phyloP scores from a whole-genome alignment of 768 basidiomycete genomes.

The Collybia sordida region DNA sequence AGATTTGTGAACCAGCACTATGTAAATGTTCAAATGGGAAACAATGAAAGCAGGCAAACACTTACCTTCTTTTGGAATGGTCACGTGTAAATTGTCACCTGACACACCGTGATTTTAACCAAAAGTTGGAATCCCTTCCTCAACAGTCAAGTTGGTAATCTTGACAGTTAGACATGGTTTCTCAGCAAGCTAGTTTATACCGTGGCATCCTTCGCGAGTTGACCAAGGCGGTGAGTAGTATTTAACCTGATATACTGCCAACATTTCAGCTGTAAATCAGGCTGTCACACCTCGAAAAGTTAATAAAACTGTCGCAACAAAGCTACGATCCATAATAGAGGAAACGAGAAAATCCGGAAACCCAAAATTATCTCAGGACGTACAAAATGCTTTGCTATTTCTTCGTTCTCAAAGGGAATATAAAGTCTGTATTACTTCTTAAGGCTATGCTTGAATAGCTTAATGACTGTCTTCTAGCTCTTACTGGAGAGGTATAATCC shows the following conservation, averaged over 20 bases:
- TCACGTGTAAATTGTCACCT: constrained; percentile 1
- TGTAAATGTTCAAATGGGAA: too few relatives aligned
- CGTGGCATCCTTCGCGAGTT: constrained; percentile 56
- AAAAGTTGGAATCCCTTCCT: too few relatives aligned
- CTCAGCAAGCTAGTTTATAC: constrained; percentile 38
- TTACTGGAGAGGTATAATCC: constrained; percentile 90
- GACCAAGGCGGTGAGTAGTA: constrained; percentile 44
- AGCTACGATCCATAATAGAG: constrained; percentile 57
- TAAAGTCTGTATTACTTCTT: constrained; percentile 52
- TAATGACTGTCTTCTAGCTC: constrained; percentile 39
- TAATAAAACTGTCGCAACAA: constrained; percentile 42
- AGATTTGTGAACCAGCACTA: background rate
- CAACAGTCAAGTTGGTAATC: too few relatives aligned
- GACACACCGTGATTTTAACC: too few relatives aligned
- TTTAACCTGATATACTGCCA: background rate
- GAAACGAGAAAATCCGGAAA: constrained; percentile 27
- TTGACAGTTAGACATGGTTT: constrained; percentile 24
- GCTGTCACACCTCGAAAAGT: constrained; percentile 33
- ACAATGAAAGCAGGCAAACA: too few relatives aligned
- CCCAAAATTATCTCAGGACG: constrained; percentile 38
- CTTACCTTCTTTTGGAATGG: background rate
- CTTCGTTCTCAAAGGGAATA: constrained; percentile 72
- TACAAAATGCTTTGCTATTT: constrained; percentile 65
- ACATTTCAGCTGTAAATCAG: constrained; percentile 14
- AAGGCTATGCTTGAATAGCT: background rate